phyloP scores from a whole-genome alignment of 2,329 filamentous ascomycete genomes.

The Colletotrichum sp. region DNA sequence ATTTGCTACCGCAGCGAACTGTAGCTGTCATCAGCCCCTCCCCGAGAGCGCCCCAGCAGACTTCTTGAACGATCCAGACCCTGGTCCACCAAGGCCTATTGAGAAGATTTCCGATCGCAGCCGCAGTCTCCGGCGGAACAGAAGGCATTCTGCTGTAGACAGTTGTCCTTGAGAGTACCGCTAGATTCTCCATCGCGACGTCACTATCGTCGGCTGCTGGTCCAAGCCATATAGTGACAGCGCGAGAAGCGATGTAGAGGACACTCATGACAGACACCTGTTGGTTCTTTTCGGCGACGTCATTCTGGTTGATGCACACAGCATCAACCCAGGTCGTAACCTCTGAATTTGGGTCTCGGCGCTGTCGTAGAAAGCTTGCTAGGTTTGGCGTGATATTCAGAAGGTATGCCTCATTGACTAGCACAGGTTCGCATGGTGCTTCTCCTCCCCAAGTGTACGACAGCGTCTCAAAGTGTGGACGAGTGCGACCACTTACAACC shows the following conservation, averaged over 20 bases:
- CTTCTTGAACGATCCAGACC: neutral
- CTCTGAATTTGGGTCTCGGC: neutral
- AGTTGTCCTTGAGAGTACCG: neutral
- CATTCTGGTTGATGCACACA: constrained; percentile 14
- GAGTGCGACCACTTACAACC: neutral
- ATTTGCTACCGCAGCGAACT: neutral
- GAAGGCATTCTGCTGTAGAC: neutral
- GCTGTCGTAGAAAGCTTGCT: neutral
- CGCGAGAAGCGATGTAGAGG: constrained; percentile 5
- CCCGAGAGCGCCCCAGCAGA: neutral
- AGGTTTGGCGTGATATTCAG: neutral
- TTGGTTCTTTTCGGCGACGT: neutral
- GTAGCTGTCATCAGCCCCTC: neutral
- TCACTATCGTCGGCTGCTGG: neutral
- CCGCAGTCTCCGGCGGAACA: neutral
- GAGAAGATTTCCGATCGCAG: neutral
- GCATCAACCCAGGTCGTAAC: neutral
- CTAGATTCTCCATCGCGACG: neutral
- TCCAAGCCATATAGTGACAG: constrained; percentile 30
- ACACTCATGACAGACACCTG: neutral
- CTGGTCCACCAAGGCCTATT: neutral
- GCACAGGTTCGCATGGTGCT: constrained; percentile 17
- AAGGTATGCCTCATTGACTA: neutral
- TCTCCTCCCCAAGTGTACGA: constrained; percentile 41
- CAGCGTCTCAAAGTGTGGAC: constrained; percentile 29